phyloP scores from a whole-genome alignment of 169 alveolate species.

The Cystoisospora suis region DNA sequence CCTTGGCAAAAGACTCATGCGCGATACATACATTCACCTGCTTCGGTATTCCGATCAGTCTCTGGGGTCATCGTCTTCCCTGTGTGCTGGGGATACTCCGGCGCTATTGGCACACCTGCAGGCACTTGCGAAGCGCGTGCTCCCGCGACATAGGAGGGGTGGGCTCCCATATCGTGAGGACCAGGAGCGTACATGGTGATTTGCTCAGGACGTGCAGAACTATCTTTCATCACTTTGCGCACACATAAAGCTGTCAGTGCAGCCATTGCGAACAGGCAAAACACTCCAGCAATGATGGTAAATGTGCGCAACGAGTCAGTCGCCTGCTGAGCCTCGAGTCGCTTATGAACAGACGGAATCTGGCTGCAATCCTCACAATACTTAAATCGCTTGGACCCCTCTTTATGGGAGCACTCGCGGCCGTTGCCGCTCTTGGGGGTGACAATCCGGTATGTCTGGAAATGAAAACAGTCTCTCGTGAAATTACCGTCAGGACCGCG shows the following conservation, averaged over 20 bases:
- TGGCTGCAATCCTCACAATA: constrained; percentile 52
- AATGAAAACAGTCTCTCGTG: constrained; percentile 42
- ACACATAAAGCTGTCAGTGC: constrained; percentile 26
- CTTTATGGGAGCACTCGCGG: constrained; percentile 15
- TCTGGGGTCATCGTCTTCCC: background rate
- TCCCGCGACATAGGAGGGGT: background rate
- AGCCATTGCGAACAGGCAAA: constrained; percentile 17
- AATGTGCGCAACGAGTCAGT: background rate
- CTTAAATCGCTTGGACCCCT: constrained; percentile 37
- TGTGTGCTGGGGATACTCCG: background rate
- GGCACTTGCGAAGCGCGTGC: background rate
- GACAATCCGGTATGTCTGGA: constrained; percentile 4
- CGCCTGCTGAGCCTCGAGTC: constrained; percentile 30
- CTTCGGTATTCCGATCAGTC: constrained; percentile 26
- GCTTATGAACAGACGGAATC: constrained; percentile 51
- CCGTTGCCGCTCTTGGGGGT: constrained; percentile 36
- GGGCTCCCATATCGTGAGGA: background rate
- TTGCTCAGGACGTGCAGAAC: background rate
- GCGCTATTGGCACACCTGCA: background rate
- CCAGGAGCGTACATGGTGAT: background rate
- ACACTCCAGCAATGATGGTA: constrained; percentile 1
- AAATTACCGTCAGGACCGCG: constrained; percentile 44
- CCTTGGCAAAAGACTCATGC: too few species aligned
- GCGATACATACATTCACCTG: background rate
- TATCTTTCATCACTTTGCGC: constrained; percentile 1